Evolutionary conservation across 2,329 filamentous ascomycete genomes (phyloP).

Genomic region (Aspergillus vadensis): DNA sequence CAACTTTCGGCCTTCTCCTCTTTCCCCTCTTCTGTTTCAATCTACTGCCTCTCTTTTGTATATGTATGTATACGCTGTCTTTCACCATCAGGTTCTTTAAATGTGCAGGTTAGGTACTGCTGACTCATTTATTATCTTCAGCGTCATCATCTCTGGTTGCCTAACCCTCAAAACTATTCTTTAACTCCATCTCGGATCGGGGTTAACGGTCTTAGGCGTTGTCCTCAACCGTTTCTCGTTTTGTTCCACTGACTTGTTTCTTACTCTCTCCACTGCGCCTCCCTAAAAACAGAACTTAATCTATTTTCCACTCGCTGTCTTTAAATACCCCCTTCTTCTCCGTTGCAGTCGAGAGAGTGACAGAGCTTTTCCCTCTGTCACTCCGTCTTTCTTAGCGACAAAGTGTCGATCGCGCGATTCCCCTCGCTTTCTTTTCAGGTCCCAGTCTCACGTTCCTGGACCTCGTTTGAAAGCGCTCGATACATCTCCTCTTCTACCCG

Average conservation of each 20-base stretch:
- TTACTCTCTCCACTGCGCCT: slow-evolving; percentile 10
- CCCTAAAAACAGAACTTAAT: neutral
- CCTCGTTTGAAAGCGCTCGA: slow-evolving; percentile 22
- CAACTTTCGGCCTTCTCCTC: neutral
- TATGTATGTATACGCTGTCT: no score
- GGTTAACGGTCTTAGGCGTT: slow-evolving; percentile 28
- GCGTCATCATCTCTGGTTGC: slow-evolving; percentile 20
- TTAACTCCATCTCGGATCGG: slow-evolving; percentile 18
- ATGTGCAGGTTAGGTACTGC: no score
- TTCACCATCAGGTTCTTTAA: no score
- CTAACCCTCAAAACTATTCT: neutral
- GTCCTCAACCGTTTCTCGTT: slow-evolving; percentile 11
- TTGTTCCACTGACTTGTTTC: slow-evolving; percentile 8
- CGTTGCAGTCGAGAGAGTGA: slow-evolving; percentile 22
- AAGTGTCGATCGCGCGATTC: slow-evolving; percentile 32
- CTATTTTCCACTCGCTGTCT: slow-evolving; percentile 1
- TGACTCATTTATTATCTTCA: neutral
- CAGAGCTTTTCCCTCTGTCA: slow-evolving; percentile 27
- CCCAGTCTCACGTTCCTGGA: slow-evolving; percentile 26
- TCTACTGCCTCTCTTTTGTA: neutral
- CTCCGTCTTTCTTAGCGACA: slow-evolving; percentile 22
- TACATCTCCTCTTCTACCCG: slow-evolving; percentile 18
- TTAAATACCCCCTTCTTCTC: slow-evolving; percentile 1
- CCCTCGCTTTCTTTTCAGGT: slow-evolving; percentile 25
- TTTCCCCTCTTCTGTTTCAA: neutral